Conservation (phyloP, 495 filamentous ascomycete genomes). For the Filosporella fistucella region DNA sequence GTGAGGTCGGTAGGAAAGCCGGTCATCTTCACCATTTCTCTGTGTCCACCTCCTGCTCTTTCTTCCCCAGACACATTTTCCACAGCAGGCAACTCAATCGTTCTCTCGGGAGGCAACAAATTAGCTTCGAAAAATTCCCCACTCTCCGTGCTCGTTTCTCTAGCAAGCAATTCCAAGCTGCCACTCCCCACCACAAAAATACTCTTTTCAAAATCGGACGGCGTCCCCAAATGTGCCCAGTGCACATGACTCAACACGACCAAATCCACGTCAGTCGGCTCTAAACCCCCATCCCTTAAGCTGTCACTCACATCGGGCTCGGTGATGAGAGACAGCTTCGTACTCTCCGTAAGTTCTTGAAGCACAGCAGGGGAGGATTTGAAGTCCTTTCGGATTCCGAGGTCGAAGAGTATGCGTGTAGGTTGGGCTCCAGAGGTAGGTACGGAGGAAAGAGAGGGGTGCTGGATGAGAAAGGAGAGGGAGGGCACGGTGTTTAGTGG, state of each 20-base stretch:
- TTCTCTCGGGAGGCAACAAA: not conserved
- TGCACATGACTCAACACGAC: slow-evolving; percentile 47
- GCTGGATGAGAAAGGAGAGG: slow-evolving; percentile 32
- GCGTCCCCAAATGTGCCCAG: slow-evolving; percentile 47
- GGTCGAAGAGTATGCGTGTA: slow-evolving; percentile 52
- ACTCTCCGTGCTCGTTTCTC: slow-evolving; percentile 18
- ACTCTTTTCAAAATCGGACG: slow-evolving; percentile 35
- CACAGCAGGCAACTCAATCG: not conserved
- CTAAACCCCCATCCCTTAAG: slow-evolving; percentile 27
- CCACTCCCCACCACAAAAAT: slow-evolving; percentile 44
- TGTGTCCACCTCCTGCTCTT: too few species aligned
- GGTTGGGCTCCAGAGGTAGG: too few species aligned
- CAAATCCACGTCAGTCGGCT: slow-evolving; percentile 30
- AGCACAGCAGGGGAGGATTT: slow-evolving; percentile 31
- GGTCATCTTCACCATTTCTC: too few species aligned
- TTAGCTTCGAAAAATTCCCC: slow-evolving; percentile 1
- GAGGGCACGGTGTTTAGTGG: slow-evolving; percentile 30
- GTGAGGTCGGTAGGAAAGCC: too few species aligned
- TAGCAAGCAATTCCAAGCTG: slow-evolving; percentile 32
- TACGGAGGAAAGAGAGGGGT: too few species aligned
- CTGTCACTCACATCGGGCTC: slow-evolving; percentile 32
- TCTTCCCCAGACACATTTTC: too few species aligned
- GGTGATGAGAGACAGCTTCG: slow-evolving; percentile 31
- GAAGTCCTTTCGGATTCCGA: slow-evolving; percentile 39
- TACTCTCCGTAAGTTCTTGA: slow-evolving; percentile 31